These are phyloP conservation scores for Ceriops zippeliana DNA, from an alignment of 345 rosid species.

Conservation along the genomic window DNA sequence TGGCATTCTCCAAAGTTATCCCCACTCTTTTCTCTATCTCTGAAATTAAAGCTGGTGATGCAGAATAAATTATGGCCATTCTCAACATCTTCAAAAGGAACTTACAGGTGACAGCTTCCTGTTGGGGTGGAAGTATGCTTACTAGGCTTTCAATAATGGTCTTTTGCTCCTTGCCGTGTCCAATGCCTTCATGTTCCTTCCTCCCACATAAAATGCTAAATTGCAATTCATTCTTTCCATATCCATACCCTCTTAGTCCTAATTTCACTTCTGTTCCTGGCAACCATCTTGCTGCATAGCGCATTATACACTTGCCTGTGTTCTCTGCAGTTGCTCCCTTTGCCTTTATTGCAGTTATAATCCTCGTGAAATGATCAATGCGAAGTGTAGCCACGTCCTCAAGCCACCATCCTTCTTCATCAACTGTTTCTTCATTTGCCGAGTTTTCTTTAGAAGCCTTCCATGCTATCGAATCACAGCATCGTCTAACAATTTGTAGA, in stretches of 20 bases:
- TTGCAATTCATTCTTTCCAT: constrained; percentile 58
- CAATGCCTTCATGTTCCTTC: constrained; percentile 36
- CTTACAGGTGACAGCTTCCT: constrained; percentile 63
- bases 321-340: constrained; percentile 51
- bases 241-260: constrained; percentile 56
- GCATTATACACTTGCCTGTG: constrained; percentile 57
- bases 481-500: constrained; percentile 77
- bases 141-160: constrained; percentile 63
- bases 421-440: constrained; percentile 26
- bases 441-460: constrained; percentile 51
- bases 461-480: constrained; percentile 80
- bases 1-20: constrained; percentile 59
- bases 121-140: constrained; percentile 62
- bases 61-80: constrained; percentile 65
- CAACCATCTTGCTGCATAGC: constrained; percentile 57
- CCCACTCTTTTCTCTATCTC: constrained; percentile 83
- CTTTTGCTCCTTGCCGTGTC: constrained; percentile 48
- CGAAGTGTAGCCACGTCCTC: constrained; percentile 54
- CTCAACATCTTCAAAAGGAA: constrained; percentile 71
- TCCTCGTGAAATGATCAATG: constrained; percentile 71
- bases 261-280: constrained; percentile 47
- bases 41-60: constrained; percentile 67
- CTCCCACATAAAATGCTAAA: constrained; percentile 41
- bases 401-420: constrained; percentile 43
- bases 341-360: constrained; percentile 56